A percentile compares a stretch with the other conserved stretches of the same genome.
phyloP scores from a whole-genome alignment of 2,329 filamentous ascomycete species.

The Keithomyces neogunnii region DNA sequence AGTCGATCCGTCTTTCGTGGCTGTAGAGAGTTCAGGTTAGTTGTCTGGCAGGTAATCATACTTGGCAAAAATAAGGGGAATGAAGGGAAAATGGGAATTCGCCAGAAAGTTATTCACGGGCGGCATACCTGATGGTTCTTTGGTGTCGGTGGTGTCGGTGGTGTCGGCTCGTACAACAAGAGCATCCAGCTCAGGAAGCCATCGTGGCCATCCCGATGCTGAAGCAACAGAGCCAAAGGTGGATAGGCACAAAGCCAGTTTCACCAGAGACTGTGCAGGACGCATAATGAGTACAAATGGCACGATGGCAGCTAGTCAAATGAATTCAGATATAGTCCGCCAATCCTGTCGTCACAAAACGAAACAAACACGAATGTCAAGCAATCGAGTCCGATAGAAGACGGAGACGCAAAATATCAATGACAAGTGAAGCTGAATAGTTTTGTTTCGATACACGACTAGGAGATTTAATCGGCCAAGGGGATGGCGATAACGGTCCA shows the following conservation, averaged over 20 bases:
- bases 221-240: constrained; percentile 41
- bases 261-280: constrained; percentile 35
- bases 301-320: neutral
- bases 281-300: constrained; percentile 28
- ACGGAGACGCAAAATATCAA: neutral
- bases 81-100: neutral
- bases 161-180: constrained; percentile 42
- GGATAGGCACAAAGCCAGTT: constrained; percentile 40
- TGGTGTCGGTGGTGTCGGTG: constrained; percentile 12
- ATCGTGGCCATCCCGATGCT: constrained; percentile 47
- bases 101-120: neutral
- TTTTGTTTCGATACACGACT: neutral
- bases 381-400: neutral
- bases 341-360: neutral
- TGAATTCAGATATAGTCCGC: neutral
- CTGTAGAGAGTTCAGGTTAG: neutral
- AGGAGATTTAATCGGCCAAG: constrained; percentile 1
- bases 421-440: neutral
- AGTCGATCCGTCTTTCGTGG: neutral
- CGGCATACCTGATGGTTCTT: constrained; percentile 8
- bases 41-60: too few relatives aligned
- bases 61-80: neutral
- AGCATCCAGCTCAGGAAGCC: constrained; percentile 44
- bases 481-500: constrained; percentile 3
- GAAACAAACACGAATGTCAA: neutral